Percentiles rank a stretch among this genome's conserved stretches.
Conservation (phyloP, 2,329 filamentous ascomycete species). For the Mycosphaerella arachidis region DNA sequence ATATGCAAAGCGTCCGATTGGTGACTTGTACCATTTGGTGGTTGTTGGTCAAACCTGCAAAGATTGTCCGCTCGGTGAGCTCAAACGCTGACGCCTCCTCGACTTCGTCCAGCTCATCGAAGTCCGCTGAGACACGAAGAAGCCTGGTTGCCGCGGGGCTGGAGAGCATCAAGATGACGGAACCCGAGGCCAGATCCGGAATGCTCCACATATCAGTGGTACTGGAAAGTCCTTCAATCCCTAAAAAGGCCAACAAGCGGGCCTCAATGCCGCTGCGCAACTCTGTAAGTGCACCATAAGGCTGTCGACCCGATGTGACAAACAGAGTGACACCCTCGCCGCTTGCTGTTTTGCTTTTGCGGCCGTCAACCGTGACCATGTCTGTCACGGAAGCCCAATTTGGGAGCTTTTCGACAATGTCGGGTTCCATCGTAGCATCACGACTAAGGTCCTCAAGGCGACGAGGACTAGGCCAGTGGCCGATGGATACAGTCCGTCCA, state of each 20-base stretch:
- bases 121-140: slow-evolving; percentile 11
- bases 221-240: slow-evolving; percentile 25
- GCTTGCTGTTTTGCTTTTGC: slow-evolving; percentile 20
- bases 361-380: slow-evolving; percentile 30
- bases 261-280: slow-evolving; percentile 41
- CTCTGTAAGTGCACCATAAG: slow-evolving; percentile 43
- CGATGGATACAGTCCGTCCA: slow-evolving; percentile 44
- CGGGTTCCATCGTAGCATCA: slow-evolving; percentile 41
- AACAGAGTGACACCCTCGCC: slow-evolving; percentile 29
- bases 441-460: slow-evolving; percentile 48
- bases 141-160: slow-evolving; percentile 27
- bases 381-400: slow-evolving; percentile 57
- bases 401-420: slow-evolving; percentile 52
- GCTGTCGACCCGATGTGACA: slow-evolving; percentile 41
- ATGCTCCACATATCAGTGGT: slow-evolving; percentile 38
- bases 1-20: slow-evolving; percentile 18
- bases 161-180: slow-evolving; percentile 36
- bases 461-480: slow-evolving; percentile 22
- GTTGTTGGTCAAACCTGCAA: slow-evolving; percentile 17
- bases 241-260: slow-evolving; percentile 21
- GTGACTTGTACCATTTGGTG: slow-evolving; percentile 30
- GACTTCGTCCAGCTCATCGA: slow-evolving; percentile 18
- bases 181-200: slow-evolving; percentile 27
- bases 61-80: slow-evolving; percentile 23
- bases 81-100: slow-evolving; percentile 22